Evolutionary conservation across 495 filamentous ascomycete genomes (phyloP).

Genomic region (Hypoxylon cercidicola): DNA sequence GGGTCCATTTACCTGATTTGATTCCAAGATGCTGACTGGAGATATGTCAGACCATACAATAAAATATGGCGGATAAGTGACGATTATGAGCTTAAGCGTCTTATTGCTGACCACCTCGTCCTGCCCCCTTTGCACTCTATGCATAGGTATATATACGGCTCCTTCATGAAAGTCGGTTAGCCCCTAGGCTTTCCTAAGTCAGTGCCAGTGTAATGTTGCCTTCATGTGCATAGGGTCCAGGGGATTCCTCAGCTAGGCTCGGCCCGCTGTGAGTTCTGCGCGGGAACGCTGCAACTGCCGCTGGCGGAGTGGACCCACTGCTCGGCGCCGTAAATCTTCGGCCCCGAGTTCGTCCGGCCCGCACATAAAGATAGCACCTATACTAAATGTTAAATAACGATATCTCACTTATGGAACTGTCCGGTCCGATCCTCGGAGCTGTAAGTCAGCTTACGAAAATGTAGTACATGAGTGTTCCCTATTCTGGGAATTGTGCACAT

Average conservation of each 20-base stretch:
- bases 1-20: not conserved
- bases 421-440: not conserved
- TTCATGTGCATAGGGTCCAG: not conserved
- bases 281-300: not conserved
- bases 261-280: not conserved
- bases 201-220: not conserved
- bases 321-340: slow-evolving; percentile 6
- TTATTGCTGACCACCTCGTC: too few relatives aligned
- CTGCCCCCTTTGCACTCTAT: too few relatives aligned
- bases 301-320: not conserved
- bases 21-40: not conserved
- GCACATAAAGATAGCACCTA: not conserved
- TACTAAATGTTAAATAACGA: not conserved
- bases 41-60: too few relatives aligned
- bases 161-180: too few relatives aligned
- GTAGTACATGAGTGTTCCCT: not conserved
- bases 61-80: too few relatives aligned
- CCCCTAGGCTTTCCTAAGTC: too few relatives aligned
- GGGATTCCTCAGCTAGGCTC: not conserved
- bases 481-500: not conserved
- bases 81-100: too few relatives aligned
- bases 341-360: slow-evolving; percentile 2
- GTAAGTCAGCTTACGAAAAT: not conserved
- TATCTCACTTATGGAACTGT: not conserved
- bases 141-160: too few relatives aligned